These are phyloP conservation scores for Stagonosporopsis tanaceti DNA, from an alignment of 2,329 filamentous ascomycete species.

Conservation along the genomic window DNA sequence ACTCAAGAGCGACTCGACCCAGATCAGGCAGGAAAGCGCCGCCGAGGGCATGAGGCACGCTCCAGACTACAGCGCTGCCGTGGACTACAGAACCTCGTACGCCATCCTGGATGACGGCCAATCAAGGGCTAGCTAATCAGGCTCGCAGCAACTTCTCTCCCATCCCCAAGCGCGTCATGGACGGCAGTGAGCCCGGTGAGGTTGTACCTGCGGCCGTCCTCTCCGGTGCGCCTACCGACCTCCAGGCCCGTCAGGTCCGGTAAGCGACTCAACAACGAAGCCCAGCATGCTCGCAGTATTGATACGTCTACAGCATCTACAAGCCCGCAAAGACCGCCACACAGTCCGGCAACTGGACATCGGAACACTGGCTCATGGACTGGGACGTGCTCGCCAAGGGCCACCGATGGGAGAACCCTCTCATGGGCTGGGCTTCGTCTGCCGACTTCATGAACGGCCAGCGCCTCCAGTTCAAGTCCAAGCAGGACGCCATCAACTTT, in stretches of 20 bases:
- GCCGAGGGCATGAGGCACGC: constrained; percentile 68
- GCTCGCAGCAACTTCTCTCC: constrained; percentile 81
- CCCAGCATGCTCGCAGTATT: not conserved
- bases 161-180: constrained; percentile 86
- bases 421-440: constrained; percentile 99
- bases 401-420: constrained; percentile 95
- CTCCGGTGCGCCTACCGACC: constrained; percentile 90
- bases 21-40: constrained; percentile 61
- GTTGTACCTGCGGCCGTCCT: constrained; percentile 82
- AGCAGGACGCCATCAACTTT: constrained; percentile 93
- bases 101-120: constrained; percentile 39
- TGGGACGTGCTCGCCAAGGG: constrained; percentile 95
- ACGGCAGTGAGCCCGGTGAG: constrained; percentile 83
- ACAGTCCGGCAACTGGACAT: constrained; percentile 88
- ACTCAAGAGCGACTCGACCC: constrained; percentile 52
- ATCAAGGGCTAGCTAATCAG: constrained; percentile 31
- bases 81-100: constrained; percentile 93
- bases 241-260: constrained; percentile 94
- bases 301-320: constrained; percentile 74
- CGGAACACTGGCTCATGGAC: constrained; percentile 93
- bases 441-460: constrained; percentile 96
- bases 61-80: constrained; percentile 80
- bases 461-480: constrained; percentile 85
- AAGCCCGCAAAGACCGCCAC: constrained; percentile 92
- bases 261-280: constrained; percentile 56